Conservation (phyloP, 257 asterid species). For the Solanum sparsipilum region DNA sequence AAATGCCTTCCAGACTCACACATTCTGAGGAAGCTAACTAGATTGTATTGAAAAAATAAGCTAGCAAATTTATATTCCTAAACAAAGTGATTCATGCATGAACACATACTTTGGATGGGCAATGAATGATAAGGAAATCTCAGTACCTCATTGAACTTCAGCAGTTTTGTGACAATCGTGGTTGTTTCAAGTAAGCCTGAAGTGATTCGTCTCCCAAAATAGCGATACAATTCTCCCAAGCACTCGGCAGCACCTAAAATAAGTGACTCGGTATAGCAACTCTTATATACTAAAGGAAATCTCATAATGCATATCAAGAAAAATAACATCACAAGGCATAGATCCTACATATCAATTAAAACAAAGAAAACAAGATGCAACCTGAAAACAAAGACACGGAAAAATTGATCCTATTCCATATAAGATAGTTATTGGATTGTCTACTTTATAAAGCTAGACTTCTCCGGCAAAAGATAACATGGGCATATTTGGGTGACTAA, state of each 20-base stretch:
- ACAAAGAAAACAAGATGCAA: background rate
- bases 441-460: background rate
- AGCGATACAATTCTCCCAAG: constrained; percentile 79
- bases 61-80: background rate
- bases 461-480: background rate
- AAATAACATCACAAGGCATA: background rate
- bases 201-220: constrained; percentile 73
- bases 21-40: background rate
- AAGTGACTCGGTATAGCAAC: background rate
- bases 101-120: constrained; percentile 8
- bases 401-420: background rate
- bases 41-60: background rate
- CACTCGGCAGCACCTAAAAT: constrained; percentile 82
- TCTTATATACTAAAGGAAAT: background rate
- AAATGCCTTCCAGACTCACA: background rate
- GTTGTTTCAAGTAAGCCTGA: constrained; percentile 92
- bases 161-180: constrained; percentile 55
- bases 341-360: background rate
- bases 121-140: background rate
- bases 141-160: constrained; percentile 78
- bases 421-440: background rate
- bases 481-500: background rate
- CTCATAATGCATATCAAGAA: background rate
- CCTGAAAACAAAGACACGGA: background rate
- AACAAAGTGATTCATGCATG: background rate